Conservation (phyloP, 140 eudicot genomes). For the Oenanthe javanica region DNA sequence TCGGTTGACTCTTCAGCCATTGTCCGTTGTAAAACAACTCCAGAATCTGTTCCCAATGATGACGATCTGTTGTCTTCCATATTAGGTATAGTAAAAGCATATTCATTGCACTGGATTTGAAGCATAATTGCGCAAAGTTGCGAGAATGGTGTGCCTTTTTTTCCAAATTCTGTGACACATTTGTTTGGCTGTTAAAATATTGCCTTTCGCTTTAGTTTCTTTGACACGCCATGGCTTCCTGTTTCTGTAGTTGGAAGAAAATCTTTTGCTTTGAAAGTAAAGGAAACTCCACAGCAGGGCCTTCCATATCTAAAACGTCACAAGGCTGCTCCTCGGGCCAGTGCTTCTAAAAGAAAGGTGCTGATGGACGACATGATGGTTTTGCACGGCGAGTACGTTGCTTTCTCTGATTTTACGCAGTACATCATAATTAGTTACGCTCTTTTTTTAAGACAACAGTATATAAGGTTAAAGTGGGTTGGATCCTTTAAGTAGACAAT, state of each 20-base stretch:
- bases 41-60: conserved; percentile 55
- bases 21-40: conserved; percentile 29
- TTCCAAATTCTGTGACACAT: neutral
- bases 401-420: neutral
- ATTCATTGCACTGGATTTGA: neutral
- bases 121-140: neutral
- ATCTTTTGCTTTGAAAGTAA: conserved; percentile 58
- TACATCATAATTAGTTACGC: neutral
- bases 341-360: conserved; percentile 70
- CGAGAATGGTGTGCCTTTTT: neutral
- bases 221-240: conserved; percentile 8
- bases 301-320: conserved; percentile 47
- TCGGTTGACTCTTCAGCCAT: conserved; percentile 46
- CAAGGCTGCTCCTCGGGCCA: conserved; percentile 42
- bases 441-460: neutral
- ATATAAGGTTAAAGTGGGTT: neutral
- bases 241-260: conserved; percentile 61
- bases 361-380: conserved; percentile 88
- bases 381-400: conserved; percentile 97
- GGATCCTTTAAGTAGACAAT: neutral
- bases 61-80: conserved; percentile 91
- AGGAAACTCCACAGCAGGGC: conserved; percentile 55
- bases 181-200: too few species aligned
- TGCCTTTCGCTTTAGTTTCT: neutral
- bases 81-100: conserved; percentile 44